Conservation (phyloP, 352 stramenopile genomes). For the Pythium guiyangense region DNA sequence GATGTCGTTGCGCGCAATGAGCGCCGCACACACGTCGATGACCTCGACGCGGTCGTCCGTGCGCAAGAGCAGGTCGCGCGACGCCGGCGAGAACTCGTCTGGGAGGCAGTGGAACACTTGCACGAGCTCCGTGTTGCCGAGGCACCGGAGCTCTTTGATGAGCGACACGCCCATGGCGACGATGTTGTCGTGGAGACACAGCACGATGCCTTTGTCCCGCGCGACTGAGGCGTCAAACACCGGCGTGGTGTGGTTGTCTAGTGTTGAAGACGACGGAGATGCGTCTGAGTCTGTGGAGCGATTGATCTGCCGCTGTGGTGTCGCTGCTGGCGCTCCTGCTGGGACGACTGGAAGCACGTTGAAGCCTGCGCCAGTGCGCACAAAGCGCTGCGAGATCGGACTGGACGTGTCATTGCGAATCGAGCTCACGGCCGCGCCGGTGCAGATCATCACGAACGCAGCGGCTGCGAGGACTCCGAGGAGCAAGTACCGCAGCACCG, state of each 20-base stretch:
- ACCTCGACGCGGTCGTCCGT: conserved; percentile 36
- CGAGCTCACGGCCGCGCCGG: conserved; percentile 1
- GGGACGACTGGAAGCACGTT: neutral
- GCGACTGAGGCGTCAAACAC: conserved; percentile 4
- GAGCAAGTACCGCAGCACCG: conserved; percentile 3
- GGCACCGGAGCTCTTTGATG: conserved; percentile 43
- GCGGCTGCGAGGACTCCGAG: conserved; percentile 1
- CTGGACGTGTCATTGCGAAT: neutral
- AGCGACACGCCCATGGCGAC: conserved; percentile 38
- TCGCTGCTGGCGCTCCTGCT: neutral
- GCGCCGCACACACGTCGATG: conserved; percentile 36
- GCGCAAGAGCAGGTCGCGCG: conserved; percentile 24
- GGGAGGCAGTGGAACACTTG: conserved; percentile 52
- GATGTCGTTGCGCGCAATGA: conserved; percentile 7
- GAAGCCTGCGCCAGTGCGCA: neutral
- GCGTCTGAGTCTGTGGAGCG: neutral
- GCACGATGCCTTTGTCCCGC: conserved; percentile 23
- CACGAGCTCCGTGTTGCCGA: conserved; percentile 44
- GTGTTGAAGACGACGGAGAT: neutral
- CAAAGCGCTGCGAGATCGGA: conserved; percentile 2
- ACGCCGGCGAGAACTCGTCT: conserved; percentile 29
- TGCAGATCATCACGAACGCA: conserved; percentile 1
- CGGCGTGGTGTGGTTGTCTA: neutral
- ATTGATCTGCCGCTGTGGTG: neutral
- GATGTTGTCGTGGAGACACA: conserved; percentile 39